phyloP scores from a whole-genome alignment of 495 filamentous ascomycete species.

The Penicillium lagena region DNA sequence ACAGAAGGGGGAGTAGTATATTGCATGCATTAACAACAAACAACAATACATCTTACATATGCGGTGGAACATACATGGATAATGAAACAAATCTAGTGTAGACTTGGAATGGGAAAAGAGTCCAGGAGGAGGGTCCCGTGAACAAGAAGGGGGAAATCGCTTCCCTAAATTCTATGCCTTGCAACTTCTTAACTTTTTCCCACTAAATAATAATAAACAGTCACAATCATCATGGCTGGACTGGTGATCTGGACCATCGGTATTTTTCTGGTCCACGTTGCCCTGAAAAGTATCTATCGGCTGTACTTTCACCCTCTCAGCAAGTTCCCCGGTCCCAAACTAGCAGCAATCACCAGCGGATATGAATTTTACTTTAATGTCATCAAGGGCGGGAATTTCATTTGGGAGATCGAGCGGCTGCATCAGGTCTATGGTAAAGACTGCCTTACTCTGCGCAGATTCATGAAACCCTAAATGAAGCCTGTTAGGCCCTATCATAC shows the following conservation, averaged over 20 bases:
- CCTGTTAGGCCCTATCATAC: constrained; percentile 42
- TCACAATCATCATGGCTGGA: constrained; percentile 1
- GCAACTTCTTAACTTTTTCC: too few relatives aligned
- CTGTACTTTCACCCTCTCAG: constrained; percentile 44
- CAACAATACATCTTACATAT: too few relatives aligned
- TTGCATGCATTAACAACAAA: too few relatives aligned
- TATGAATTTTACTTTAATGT: constrained; percentile 50
- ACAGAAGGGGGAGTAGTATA: too few relatives aligned
- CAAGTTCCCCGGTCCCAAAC: constrained; percentile 35
- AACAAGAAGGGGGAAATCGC: too few relatives aligned
- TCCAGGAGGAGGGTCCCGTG: too few relatives aligned
- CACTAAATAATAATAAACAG: too few relatives aligned
- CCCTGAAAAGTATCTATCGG: constrained; percentile 29
- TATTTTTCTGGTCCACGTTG: constrained; percentile 9
- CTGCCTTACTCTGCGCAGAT: neutral
- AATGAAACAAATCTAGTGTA: too few relatives aligned
- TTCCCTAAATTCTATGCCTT: too few relatives aligned
- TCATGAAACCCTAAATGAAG: neutral
- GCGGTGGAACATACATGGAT: too few relatives aligned
- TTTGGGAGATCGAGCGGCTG: constrained; percentile 36
- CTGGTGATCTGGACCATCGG: neutral
- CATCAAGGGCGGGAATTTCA: constrained; percentile 27
- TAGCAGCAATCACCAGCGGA: constrained; percentile 39
- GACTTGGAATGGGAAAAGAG: too few relatives aligned
- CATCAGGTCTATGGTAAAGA: constrained; percentile 41